Base-by-base conservation (phyloP, 192 early-diverging fungal genomes). In the Rhizophagus prolifer region DNA sequence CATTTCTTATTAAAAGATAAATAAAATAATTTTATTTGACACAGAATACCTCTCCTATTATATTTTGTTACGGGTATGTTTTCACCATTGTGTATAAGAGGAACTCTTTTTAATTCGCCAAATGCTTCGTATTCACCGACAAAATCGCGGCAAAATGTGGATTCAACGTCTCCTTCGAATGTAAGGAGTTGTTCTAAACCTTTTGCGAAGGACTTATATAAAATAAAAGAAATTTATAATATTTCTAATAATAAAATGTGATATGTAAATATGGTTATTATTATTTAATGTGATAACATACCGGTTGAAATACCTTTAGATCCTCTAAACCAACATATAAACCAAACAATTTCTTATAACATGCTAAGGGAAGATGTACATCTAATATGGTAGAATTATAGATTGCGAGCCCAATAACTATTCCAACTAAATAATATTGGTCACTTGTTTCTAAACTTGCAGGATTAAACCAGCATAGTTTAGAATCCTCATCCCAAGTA, bases 331-430 rank as follows among this genome's bases (percentile, higher is more conserved):
- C 89, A 67, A 93, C 90, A 44, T 89, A 87, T 58, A 86, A 79
- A 54, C 91, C 89, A 67, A 98, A 84, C 14, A 98, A 84, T 79
- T 97, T 97, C 81, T 98, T 98, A 78, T 95, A 98, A 61, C 89
- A 90, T 9, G 92, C 90, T 62, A 91, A 80, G 10, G 93, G 92
- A 46, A 94, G 80, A 25, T 92, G 94, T 21, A 97, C 85, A 79
- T 97, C 95, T 23, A 98, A 83, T 78, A 98, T 96, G 28, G 91
- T 96, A 23, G 92, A 93, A 81, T 98, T 96, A 79, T 97, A 96
- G 34, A 98, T 92, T 26, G 97, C 95, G 34, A 98, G 75, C 0
- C 96, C 97, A 38, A 98, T 89, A 8, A 98, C 91, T 9, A 95
- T 91, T 23, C 97, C 97, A 1, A 97, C 94, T 65, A 98, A 72